phyloP scores from a whole-genome alignment of 345 rosid genomes.

The Pseudoturritis turrita region DNA sequence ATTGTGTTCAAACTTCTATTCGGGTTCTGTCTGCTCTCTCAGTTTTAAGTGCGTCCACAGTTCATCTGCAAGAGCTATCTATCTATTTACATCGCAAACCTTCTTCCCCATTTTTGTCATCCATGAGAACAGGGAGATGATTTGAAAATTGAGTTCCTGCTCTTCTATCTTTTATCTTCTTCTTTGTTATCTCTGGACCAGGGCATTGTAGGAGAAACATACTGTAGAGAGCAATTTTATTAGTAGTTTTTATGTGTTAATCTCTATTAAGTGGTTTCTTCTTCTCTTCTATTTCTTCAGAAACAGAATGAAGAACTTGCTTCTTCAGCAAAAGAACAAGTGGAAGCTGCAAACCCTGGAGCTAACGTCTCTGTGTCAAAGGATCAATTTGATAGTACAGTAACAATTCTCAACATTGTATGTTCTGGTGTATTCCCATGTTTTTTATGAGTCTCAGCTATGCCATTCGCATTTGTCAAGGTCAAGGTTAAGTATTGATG shows the following conservation, averaged over 20 bases:
- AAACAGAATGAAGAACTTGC: slow-evolving; percentile 73
- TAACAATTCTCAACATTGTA: slow-evolving; percentile 77
- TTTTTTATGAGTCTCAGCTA: not conserved
- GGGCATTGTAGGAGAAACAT: no score
- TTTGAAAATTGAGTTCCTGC: no score
- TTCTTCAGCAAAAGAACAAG: slow-evolving; percentile 57
- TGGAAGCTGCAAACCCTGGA: slow-evolving; percentile 47
- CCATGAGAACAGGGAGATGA: no score
- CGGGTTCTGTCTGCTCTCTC: not conserved
- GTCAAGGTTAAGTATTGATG: slow-evolving; percentile 11
- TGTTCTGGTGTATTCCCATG: slow-evolving; percentile 21
- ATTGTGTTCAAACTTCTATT: not conserved
- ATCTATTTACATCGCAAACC: not conserved
- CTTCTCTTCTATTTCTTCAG: slow-evolving; percentile 29
- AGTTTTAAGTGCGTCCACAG: not conserved
- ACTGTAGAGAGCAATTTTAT: not conserved
- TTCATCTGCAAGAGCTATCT: not conserved
- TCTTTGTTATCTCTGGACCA: no score
- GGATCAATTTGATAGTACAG: slow-evolving; percentile 76
- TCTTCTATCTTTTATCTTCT: not conserved
- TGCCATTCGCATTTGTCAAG: not conserved
- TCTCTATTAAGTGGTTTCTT: not conserved
- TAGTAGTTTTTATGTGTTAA: slow-evolving; percentile 17
- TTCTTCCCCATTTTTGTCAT: not conserved
- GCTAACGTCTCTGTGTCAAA: slow-evolving; percentile 50